A percentile compares a stretch with the other conserved stretches of the same genome.
Evolutionary conservation across 352 stramenopile genomes (phyloP).

Genomic region (Phytophthora sp.): DNA sequence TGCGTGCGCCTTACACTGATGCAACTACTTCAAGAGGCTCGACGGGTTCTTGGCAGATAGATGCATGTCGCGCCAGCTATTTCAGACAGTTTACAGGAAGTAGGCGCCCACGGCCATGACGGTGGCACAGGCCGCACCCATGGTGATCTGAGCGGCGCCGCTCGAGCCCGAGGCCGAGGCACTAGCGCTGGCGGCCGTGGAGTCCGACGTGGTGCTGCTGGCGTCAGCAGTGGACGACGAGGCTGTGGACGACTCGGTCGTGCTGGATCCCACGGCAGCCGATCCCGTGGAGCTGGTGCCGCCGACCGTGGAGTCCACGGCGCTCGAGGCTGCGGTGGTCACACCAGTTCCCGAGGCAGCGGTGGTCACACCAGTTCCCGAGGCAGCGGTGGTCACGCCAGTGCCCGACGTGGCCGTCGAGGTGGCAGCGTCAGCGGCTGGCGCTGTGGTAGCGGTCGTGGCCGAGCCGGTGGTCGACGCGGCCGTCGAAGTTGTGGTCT

Average conservation of each 20-base stretch:
- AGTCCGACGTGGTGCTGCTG: slow-evolving; percentile 9
- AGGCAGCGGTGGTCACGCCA: slow-evolving; percentile 8
- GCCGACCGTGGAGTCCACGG: slow-evolving; percentile 18
- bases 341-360: slow-evolving; percentile 7
- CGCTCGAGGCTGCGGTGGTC: slow-evolving; percentile 11
- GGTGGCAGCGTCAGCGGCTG: too few species aligned
- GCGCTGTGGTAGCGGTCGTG: too few species aligned
- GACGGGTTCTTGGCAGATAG: background rate
- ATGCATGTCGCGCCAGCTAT: background rate
- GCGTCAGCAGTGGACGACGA: slow-evolving; percentile 9
- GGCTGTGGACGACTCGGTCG: slow-evolving; percentile 19
- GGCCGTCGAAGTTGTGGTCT: slow-evolving; percentile 20
- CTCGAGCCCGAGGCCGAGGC: slow-evolving; percentile 32
- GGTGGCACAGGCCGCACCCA: slow-evolving; percentile 29
- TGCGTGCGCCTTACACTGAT: slow-evolving; percentile 24
- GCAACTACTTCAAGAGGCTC: slow-evolving; percentile 4
- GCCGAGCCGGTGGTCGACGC: too few species aligned
- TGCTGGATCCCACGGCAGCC: slow-evolving; percentile 6
- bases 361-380: background rate
- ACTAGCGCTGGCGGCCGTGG: slow-evolving; percentile 13
- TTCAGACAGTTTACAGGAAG: slow-evolving; percentile 37
- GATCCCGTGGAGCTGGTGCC: slow-evolving; percentile 25
- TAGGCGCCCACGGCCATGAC: slow-evolving; percentile 29
- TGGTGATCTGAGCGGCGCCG: slow-evolving; percentile 27
- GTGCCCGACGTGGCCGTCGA: slow-evolving; percentile 9